A percentile compares a stretch with the other conserved stretches of the same genome.
Evolutionary conservation across 148 eudicot species (phyloP).

Genomic region (Agrostemma githago): DNA sequence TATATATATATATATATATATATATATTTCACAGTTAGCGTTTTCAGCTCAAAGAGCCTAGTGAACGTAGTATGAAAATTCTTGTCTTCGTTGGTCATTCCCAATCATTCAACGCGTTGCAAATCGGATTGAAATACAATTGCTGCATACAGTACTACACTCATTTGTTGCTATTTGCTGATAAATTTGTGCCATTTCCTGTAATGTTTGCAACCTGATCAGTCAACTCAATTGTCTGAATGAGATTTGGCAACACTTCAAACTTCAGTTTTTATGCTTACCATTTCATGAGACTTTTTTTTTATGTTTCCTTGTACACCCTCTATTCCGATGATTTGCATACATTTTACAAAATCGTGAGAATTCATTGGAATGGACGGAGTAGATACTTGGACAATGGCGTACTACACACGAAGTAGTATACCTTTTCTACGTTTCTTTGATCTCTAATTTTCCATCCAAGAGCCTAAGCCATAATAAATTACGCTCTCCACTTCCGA

Average conservation of each 20-base stretch:
- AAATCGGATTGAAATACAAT: not conserved
- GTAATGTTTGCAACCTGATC: no score
- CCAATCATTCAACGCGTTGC: not conserved
- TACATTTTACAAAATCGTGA: no score
- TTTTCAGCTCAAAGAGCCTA: not conserved
- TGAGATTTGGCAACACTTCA: no score
- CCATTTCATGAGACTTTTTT: no score
- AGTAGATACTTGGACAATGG: no score
- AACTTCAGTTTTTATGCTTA: no score
- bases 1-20: no score
- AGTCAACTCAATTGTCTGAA: no score
- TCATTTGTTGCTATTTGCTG: constrained; percentile 6
- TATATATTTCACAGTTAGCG: not conserved
- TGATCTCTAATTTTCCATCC: not conserved
- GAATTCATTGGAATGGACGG: no score
- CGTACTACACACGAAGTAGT: no score
- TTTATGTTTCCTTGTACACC: no score
- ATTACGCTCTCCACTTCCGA: not conserved
- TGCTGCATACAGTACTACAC: not conserved
- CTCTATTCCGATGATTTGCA: no score
- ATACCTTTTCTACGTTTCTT: not conserved
- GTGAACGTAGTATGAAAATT: not conserved
- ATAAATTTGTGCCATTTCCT: not conserved
- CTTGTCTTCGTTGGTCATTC: not conserved
- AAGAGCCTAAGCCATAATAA: not conserved